phyloP scores from a whole-genome alignment of 2,329 filamentous ascomycete genomes.

The Pseudogymnoascus sp. region DNA sequence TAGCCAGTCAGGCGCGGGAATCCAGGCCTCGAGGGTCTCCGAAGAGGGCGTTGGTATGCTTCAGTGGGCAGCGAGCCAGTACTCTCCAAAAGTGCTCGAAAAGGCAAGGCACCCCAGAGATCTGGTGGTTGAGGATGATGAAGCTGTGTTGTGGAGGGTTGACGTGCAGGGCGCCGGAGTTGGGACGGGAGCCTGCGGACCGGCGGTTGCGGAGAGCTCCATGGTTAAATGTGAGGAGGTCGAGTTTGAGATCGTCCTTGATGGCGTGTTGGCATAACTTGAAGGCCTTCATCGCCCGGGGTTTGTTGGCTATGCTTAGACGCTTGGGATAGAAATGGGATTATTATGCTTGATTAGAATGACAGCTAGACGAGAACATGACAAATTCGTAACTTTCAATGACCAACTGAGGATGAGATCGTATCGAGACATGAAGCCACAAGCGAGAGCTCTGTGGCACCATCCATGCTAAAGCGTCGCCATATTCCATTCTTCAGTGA shows the following conservation, averaged over 20 bases:
- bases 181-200: slow-evolving; percentile 43
- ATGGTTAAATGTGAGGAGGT: slow-evolving; percentile 36
- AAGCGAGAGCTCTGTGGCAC: too few relatives aligned
- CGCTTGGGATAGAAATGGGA: neutral
- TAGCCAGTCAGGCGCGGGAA: slow-evolving; percentile 25
- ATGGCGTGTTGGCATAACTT: slow-evolving; percentile 18
- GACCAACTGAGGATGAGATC: too few relatives aligned
- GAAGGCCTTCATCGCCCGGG: neutral
- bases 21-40: slow-evolving; percentile 29
- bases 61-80: slow-evolving; percentile 43
- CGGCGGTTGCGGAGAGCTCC: slow-evolving; percentile 39
- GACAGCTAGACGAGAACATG: neutral
- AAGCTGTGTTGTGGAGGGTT: slow-evolving; percentile 35
- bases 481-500: too few relatives aligned
- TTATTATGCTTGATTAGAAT: neutral
- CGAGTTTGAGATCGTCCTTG: slow-evolving; percentile 37
- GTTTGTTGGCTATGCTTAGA: neutral
- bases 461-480: too few relatives aligned
- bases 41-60: slow-evolving; percentile 39
- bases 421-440: too few relatives aligned
- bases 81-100: slow-evolving; percentile 45
- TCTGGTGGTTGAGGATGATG: slow-evolving; percentile 43
- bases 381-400: neutral
- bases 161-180: slow-evolving; percentile 41
- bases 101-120: slow-evolving; percentile 57